Percentiles rank a stretch among this genome's conserved stretches.
Conservation (phyloP, 2,329 filamentous ascomycete species). For the Tympanopsis confertula region DNA sequence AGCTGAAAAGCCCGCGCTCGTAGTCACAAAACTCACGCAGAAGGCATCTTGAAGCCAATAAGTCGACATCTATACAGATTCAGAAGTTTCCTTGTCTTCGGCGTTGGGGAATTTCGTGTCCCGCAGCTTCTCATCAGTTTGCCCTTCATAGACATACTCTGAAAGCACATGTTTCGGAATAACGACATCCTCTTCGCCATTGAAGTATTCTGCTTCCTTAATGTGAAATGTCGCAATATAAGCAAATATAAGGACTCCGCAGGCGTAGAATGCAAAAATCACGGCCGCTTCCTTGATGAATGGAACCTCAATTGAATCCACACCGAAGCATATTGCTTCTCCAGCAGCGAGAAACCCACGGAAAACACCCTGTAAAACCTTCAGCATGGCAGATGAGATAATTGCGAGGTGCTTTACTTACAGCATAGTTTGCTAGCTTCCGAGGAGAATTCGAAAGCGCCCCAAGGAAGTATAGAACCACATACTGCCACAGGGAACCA, state of each 20-base stretch:
- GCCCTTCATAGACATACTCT: too few relatives aligned
- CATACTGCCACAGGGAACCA: conserved; percentile 14
- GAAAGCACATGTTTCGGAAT: conserved; percentile 14
- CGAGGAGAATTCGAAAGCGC: conserved; percentile 12
- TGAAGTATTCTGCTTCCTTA: conserved; percentile 12
- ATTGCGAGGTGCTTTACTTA: too few relatives aligned
- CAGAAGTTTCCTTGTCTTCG: too few relatives aligned
- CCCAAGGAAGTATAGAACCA: conserved; percentile 14
- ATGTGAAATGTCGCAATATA: conserved; percentile 11
- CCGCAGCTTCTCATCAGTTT: too few relatives aligned
- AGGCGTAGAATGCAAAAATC: conserved; percentile 10
- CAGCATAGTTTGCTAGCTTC: conserved; percentile 7
- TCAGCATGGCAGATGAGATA: background rate
- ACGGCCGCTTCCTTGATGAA: conserved; percentile 11
- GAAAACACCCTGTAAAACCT: conserved; percentile 9
- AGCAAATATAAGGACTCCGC: conserved; percentile 6
- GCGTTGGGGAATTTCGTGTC: too few relatives aligned
- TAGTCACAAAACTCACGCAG: too few relatives aligned
- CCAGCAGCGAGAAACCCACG: conserved; percentile 13
- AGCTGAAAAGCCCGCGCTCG: too few relatives aligned
- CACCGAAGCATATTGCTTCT: conserved; percentile 14
- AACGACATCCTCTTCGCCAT: conserved; percentile 11
- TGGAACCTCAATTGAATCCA: conserved; percentile 12
- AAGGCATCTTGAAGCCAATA: too few relatives aligned
- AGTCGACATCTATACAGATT: too few relatives aligned